phyloP scores from a whole-genome alignment of 139 green algal genomes.

The Chlamydomonas incerta region DNA sequence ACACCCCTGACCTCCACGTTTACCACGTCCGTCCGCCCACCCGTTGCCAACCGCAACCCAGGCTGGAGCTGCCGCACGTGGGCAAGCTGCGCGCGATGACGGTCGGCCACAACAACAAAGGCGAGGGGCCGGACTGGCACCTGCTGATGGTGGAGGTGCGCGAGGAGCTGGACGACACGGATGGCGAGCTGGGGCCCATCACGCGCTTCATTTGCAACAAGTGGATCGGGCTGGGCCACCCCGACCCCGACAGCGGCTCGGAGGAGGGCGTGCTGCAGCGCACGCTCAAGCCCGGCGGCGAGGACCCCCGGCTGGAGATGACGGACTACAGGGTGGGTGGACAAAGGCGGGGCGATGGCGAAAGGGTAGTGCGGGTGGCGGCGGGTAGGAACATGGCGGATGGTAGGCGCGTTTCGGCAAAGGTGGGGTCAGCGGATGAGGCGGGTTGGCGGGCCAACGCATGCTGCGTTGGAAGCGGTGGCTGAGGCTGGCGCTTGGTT shows the following conservation, averaged over 20 bases:
- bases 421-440: not conserved
- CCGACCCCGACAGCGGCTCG: conserved; percentile 20
- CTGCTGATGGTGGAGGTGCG: conserved; percentile 67
- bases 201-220: conserved; percentile 60
- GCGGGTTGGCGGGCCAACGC: no score
- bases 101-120: conserved; percentile 73
- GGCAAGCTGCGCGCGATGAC: conserved; percentile 64
- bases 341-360: no score
- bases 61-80: conserved; percentile 68
- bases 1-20: no score
- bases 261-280: conserved; percentile 60
- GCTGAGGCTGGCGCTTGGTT: no score
- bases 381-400: not conserved
- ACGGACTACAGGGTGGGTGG: conserved; percentile 58
- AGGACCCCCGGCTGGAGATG: conserved; percentile 47
- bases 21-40: no score
- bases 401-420: not conserved
- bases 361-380: not conserved
- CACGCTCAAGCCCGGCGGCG: conserved; percentile 45
- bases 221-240: conserved; percentile 56
- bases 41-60: conserved; percentile 22
- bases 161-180: conserved; percentile 29
- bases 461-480: no score
- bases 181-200: not conserved
- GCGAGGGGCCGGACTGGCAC: conserved; percentile 38